Evolutionary conservation across 441 rosid genomes (phyloP), one percentile per base, ranked within the genome.

Genomic region (California macrophylla): DNA sequence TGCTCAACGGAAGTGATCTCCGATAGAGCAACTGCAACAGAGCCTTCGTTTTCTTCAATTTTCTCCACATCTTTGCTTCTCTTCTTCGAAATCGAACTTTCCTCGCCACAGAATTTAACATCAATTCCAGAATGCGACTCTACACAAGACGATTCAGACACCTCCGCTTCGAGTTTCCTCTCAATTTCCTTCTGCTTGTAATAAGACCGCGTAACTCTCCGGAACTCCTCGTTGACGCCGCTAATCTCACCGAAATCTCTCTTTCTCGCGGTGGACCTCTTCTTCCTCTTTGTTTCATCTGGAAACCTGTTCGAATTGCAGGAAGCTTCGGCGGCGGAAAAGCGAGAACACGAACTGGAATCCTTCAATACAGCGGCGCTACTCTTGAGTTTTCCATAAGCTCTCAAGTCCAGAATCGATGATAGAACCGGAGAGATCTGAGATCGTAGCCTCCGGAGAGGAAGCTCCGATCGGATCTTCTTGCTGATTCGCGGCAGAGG

Each of bases 401-500:
- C 66, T 25, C 13, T 6, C 18, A 30, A 28, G 76, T 24, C 3
- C 25, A 6, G 79, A 60, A 61, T 71, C 42, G 13, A 64, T 68
- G 69, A 26, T 15, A 83, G 66, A 66, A 78, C 20, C 0, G 93
- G 82, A 66, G 87, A 81, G 72, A 85, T 76, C 68, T 77, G 82
- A 42, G 79, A 73, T 63, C 88, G 85, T 69, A 86, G 84, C 72
- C 78, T 77, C 66, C 83, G 75, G 67, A 84, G 87, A 21, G 78
- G 81, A 40, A 74, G 81, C 66, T 83, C 85, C 52, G 92, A 86
- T 4, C 93, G 84, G 77, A 72, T 84, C 84, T 86, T 89, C 88
- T 77, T 89, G 76, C 42, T 77, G 58, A 79, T 50, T 75, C 23
- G 58, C 61, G 66, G 74, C 66, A 78, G 72, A 47, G 67, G 73